Evolutionary conservation across 2,329 filamentous ascomycete species (phyloP), one percentile per base, ranked within the genome.

Genomic region (Monilinia polystroma): DNA sequence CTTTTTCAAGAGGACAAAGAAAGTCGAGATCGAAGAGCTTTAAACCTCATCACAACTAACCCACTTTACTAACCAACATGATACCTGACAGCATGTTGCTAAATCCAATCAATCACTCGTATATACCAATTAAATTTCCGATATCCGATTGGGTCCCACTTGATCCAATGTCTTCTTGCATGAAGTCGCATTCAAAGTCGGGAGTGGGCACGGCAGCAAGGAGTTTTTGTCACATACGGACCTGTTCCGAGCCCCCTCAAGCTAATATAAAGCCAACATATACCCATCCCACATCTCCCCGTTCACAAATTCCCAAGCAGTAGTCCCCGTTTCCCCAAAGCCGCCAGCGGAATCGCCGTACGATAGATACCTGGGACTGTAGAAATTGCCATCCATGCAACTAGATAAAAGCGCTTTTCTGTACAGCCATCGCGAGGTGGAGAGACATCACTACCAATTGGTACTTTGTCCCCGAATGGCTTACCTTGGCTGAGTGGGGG

Each of bases 21-120:
- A 62, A 62, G 58, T 51, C 58, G 58, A 51, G 45, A 62, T 51
- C 29, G n/a, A 60, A 51, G 45, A 51, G 26, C 29, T 60, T 49
- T 62, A n/a, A 62, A 49, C 45, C 32, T 35, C 45, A 32, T 49
- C 47, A 35, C 3, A 41, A 20, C 20, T 3, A 51, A 14, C 32
- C 58, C 58, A 51, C 32, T 62, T 41, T 41, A 59, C 56, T 35
- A 59, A 47, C 43, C 56, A 59, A 47, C 16, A 10, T 59, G 16
- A 59, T 20, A 59, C 20, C 12, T 59, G 56, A 47, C 56, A 29
- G 41, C n/a, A 47, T 18, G 56, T 51, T 26, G n/a, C 20, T 18
- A 7, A 41, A 26, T 26, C 58, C 29, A 51, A 60, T 49, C 7
- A 60, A 18, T 58, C 11, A 16, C 29, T n/a, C 41, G 23, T 47